phyloP scores from a whole-genome alignment of 106 monocot species.

The Chionographis japonica region DNA sequence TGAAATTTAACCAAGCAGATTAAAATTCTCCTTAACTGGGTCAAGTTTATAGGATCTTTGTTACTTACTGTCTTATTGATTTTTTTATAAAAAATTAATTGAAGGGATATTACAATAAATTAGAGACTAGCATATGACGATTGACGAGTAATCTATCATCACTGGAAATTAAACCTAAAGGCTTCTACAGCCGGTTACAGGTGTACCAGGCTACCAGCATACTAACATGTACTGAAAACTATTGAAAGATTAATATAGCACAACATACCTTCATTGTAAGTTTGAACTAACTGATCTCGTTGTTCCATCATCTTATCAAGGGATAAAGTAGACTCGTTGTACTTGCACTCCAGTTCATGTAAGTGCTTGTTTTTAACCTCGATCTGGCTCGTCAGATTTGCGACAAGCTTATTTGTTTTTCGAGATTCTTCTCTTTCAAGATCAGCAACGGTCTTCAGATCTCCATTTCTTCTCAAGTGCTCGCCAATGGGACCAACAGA shows the following conservation, averaged over 20 bases:
- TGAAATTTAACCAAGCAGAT: too few species aligned
- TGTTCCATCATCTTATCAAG: conserved; percentile 41
- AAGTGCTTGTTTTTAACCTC: conserved; percentile 33
- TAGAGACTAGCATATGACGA: too few species aligned
- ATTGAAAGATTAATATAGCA: background rate
- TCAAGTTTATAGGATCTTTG: too few species aligned
- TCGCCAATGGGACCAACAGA: conserved; percentile 32
- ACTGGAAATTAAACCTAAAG: too few species aligned
- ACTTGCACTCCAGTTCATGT: conserved; percentile 37
- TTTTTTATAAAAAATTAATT: too few species aligned
- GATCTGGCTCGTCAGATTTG: conserved; percentile 34
- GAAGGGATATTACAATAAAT: too few species aligned
- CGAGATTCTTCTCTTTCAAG: conserved; percentile 31
- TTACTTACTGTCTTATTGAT: too few species aligned
- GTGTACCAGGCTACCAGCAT: background rate
- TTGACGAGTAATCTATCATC: too few species aligned
- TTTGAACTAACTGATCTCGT: conserved; percentile 14
- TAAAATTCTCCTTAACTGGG: too few species aligned
- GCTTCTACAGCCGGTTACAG: too few species aligned
- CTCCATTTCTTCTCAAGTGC: conserved; percentile 54
- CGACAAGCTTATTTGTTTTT: conserved; percentile 49
- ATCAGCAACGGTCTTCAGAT: conserved; percentile 55
- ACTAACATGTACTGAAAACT: background rate
- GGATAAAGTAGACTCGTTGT: conserved; percentile 13
- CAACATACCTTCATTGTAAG: conserved; percentile 47